Evolutionary conservation across 2,329 filamentous ascomycete genomes (phyloP).

Genomic region (Verticillium klebahnii): DNA sequence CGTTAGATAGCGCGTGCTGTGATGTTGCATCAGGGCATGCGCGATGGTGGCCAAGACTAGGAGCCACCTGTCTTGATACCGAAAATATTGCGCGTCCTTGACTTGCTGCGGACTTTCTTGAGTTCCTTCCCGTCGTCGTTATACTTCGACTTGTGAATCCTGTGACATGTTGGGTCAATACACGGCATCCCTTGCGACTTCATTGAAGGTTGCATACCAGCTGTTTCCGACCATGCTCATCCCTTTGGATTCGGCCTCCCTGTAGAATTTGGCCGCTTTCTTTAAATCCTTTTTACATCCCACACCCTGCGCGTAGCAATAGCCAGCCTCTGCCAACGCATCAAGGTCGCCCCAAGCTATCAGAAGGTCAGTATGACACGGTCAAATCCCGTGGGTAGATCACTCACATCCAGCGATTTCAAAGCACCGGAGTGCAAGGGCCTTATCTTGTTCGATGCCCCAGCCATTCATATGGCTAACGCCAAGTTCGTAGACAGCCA

Average conservation of each 20-base stretch:
- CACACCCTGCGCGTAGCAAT: slow-evolving; percentile 90
- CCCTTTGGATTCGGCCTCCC: slow-evolving; percentile 84
- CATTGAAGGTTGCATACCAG: slow-evolving; percentile 61
- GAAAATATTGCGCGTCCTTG: slow-evolving; percentile 70
- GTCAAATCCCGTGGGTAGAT: not conserved
- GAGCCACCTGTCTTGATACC: slow-evolving; percentile 33
- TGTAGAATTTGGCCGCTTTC: slow-evolving; percentile 88
- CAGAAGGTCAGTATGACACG: not conserved
- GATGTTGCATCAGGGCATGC: not conserved
- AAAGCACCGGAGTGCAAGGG: slow-evolving; percentile 83
- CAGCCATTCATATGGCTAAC: slow-evolving; percentile 98
- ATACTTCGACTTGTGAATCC: slow-evolving; percentile 97
- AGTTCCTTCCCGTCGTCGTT: slow-evolving; percentile 56
- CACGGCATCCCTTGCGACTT: slow-evolving; percentile 1
- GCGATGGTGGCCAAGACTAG: not conserved
- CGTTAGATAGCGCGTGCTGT: slow-evolving; percentile 6
- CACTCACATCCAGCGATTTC: slow-evolving; percentile 83
- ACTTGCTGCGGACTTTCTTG: slow-evolving; percentile 72
- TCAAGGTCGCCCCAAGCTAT: slow-evolving; percentile 89
- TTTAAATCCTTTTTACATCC: slow-evolving; percentile 96
- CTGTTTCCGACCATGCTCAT: slow-evolving; percentile 98
- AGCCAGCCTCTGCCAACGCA: slow-evolving; percentile 88
- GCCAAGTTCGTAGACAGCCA: slow-evolving; percentile 93
- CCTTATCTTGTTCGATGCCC: slow-evolving; percentile 92
- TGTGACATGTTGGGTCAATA: slow-evolving; percentile 27